Percentiles rank a stretch among this genome's conserved stretches.
Evolutionary conservation across 345 rosid genomes (phyloP).

Genomic region (Cardamine chenopodiifolia): DNA sequence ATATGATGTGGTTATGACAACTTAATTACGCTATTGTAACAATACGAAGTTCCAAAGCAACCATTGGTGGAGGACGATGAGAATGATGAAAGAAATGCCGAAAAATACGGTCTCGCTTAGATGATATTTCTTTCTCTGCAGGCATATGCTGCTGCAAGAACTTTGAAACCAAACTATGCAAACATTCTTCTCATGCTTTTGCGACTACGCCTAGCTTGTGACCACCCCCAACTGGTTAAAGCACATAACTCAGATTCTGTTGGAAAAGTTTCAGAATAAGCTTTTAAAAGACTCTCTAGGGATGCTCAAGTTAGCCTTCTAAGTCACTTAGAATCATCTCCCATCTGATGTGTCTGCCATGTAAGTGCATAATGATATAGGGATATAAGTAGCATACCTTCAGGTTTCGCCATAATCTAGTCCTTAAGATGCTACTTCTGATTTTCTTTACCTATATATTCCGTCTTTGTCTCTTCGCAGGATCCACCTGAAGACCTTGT

Average conservation of each 20-base stretch:
- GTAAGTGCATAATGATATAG: constrained; percentile 54
- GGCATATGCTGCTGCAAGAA: constrained; percentile 97
- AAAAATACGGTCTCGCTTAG: constrained; percentile 59
- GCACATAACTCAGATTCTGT: constrained; percentile 58
- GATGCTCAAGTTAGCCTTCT: constrained; percentile 56
- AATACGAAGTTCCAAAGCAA: constrained; percentile 93
- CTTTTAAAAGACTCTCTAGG: constrained; percentile 64
- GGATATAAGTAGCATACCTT: constrained; percentile 4
- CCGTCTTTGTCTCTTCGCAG: constrained; percentile 51
- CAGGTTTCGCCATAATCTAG: constrained; percentile 22
- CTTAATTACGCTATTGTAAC: constrained; percentile 86
- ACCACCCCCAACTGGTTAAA: constrained; percentile 85
- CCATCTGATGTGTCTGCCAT: constrained; percentile 65
- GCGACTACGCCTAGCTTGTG: constrained; percentile 98
- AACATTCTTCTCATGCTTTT: constrained; percentile 95
- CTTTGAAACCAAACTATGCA: constrained; percentile 90
- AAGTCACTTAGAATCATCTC: constrained; percentile 53
- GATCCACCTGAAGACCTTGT: constrained; percentile 93
- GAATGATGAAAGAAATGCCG: constrained; percentile 64
- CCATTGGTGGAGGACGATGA: constrained; percentile 77
- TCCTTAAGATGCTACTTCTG: not conserved
- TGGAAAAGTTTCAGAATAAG: constrained; percentile 66
- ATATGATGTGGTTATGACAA: constrained; percentile 90
- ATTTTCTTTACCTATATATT: constrained; percentile 6
- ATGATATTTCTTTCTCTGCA: constrained; percentile 39